A percentile compares a stretch with the other conserved stretches of the same genome.
phyloP scores from a whole-genome alignment of 2,329 filamentous ascomycete genomes.

The Aspergillus pseudoterreus region DNA sequence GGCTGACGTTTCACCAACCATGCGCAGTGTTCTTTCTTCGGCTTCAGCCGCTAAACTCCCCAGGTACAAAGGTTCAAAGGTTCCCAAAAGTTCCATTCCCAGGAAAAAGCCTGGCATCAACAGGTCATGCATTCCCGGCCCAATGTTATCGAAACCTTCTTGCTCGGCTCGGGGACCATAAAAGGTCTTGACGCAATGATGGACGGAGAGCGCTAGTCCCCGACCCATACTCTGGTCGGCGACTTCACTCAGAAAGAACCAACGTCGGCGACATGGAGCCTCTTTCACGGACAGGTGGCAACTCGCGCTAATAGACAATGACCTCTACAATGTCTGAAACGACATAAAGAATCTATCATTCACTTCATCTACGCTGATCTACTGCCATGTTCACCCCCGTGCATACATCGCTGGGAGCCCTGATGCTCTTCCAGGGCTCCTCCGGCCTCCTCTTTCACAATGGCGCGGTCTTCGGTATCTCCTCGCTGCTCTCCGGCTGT shows the following conservation, averaged over 20 bases:
- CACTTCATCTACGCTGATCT: neutral
- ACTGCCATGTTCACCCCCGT: conserved; percentile 50
- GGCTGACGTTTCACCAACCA: neutral
- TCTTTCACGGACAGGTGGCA: no score
- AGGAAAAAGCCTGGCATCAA: no score
- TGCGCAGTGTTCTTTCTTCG: neutral
- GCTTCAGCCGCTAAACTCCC: no score
- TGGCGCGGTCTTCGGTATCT: conserved; percentile 50
- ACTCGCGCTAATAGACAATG: no score
- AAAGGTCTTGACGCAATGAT: conserved; percentile 2
- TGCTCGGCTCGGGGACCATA: conserved; percentile 4
- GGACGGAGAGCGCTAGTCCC: neutral
- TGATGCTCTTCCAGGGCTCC: conserved; percentile 50
- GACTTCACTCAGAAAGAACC: neutral
- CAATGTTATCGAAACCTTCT: neutral
- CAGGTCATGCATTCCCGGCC: neutral
- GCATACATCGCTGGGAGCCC: conserved; percentile 49
- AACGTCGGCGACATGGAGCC: no score
- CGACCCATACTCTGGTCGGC: neutral
- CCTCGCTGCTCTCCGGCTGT: conserved; percentile 43
- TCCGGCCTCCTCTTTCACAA: conserved; percentile 50
- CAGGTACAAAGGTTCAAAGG: no score
- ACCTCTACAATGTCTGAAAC: no score
- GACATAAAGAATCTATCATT: no score
- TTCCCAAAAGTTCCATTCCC: no score